Base-by-base conservation (phyloP, 345 rosid genomes). In the Leavenworthia alabamica region DNA sequence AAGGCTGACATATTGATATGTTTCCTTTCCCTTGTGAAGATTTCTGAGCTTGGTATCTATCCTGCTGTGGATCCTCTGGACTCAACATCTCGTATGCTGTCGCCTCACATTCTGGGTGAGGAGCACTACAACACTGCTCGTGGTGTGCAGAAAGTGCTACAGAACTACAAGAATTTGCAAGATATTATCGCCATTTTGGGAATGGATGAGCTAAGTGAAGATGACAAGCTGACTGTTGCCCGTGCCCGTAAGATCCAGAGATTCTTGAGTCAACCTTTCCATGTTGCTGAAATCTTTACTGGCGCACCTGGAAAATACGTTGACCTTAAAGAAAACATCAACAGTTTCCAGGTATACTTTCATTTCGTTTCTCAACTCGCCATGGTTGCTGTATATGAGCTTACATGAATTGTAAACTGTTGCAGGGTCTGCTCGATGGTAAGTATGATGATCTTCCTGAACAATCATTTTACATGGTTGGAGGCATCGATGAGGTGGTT, bases 161-260 rank as follows among this genome's bases (percentile, higher is more conserved):
- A 94, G 69, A 90, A 90, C 83, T 94, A 94, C 77, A 94, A 94
- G 85, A 94, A 94, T 66, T 82, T 94, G 73, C 99, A 94, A 61
- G 99, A 94, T 83, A 94, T 94, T 27, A 94, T 94, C 60, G 99
- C 99, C 62, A 94, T 94, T 79, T 56, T 94, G 85, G 97, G 99
- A 32, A 84, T 94, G 97, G 99, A 93, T 75, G 99, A 94, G 83
- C 97, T 94, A 6, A 94, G 99, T 80, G 99, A 94, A 81, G 99
- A 94, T 73, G 99, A 94, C 66, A 94, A 94, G 45, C 56, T 94
- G 78, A 90, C 96, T 3, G 99, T 94, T 56, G 92, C 99, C 4
- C 96, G 95, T 62, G 99, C 99, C 39, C 97, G 97, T 60, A 94
- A 90, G 75, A 94, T 90, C 67, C 95, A 86, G 66, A 85, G 84